Conservation (phyloP, 768 basidiomycete species). For the Russula sp. region DNA sequence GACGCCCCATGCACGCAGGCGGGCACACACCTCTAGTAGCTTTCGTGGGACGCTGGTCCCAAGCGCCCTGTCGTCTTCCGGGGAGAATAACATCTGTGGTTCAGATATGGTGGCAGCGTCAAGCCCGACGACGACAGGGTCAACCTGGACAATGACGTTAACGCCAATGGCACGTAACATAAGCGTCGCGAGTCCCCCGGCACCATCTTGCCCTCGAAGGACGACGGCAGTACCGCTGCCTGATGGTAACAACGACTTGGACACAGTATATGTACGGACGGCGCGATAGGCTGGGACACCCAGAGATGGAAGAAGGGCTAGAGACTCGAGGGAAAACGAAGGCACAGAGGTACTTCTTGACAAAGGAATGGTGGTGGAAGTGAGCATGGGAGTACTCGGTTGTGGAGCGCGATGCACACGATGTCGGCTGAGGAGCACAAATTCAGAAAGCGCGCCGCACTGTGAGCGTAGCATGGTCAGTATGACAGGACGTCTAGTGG, state of each 20-base stretch:
- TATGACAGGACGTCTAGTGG: slow-evolving; percentile 13
- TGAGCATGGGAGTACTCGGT: slow-evolving; percentile 31
- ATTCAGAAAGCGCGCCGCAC: slow-evolving; percentile 88
- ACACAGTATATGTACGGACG: slow-evolving; percentile 45
- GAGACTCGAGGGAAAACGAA: slow-evolving; percentile 28
- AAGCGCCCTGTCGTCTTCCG: slow-evolving; percentile 28
- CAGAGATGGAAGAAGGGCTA: slow-evolving; percentile 72
- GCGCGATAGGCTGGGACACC: slow-evolving; percentile 82
- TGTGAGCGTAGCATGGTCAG: slow-evolving; percentile 30
- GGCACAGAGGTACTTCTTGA: slow-evolving; percentile 19
- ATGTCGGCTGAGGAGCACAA: slow-evolving; percentile 75
- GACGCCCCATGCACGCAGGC: slow-evolving; percentile 61
- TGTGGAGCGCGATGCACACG: slow-evolving; percentile 69
- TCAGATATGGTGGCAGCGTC: slow-evolving; percentile 33
- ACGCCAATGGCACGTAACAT: slow-evolving; percentile 68
- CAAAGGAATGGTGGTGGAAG: slow-evolving; percentile 28
- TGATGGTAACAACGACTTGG: slow-evolving; percentile 18
- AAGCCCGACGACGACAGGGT: slow-evolving; percentile 33
- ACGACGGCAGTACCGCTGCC: slow-evolving; percentile 45
- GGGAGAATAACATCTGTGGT: slow-evolving; percentile 25
- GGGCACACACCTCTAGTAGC: slow-evolving; percentile 35
- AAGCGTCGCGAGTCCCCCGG: slow-evolving; percentile 71
- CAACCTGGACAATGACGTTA: slow-evolving; percentile 68
- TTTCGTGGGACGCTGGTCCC: slow-evolving; percentile 21
- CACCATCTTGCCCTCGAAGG: slow-evolving; percentile 66